phyloP scores from a whole-genome alignment of 176 grass and related monocot species.

The Eragrostis nindensis region DNA sequence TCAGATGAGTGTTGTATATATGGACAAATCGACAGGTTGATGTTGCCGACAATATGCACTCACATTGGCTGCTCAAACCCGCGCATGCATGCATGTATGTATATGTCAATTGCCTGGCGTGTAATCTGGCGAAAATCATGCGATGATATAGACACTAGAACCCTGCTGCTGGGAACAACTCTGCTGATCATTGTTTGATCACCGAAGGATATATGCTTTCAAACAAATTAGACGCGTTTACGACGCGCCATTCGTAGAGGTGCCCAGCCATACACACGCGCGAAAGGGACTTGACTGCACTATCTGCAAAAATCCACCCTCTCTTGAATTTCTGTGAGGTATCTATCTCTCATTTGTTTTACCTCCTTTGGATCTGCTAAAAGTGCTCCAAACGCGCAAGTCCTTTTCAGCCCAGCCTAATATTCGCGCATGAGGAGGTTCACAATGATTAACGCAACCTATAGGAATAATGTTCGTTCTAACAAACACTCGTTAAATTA shows the following conservation, averaged over 20 bases:
- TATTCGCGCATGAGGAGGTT: conserved; percentile 43
- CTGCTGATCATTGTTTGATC: background rate
- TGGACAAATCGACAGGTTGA: no score
- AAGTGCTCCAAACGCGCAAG: background rate
- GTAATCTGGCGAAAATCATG: no score
- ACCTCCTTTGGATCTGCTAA: conserved; percentile 20
- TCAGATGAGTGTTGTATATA: no score
- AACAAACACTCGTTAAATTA: conserved; percentile 16
- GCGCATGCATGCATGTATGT: no score
- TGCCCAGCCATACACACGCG: background rate
- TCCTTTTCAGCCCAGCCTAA: conserved; percentile 46
- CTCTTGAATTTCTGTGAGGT: background rate
- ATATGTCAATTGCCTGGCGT: no score
- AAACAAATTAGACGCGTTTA: background rate
- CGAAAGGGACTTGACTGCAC: background rate
- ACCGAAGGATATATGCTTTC: background rate
- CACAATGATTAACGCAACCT: conserved; percentile 20
- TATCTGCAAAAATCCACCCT: background rate
- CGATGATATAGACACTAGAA: no score
- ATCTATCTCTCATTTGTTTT: no score
- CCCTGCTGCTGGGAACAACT: no score
- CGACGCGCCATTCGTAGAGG: background rate
- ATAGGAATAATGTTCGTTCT: conserved; percentile 28
- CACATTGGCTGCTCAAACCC: no score
- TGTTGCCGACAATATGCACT: no score